Conservation (phyloP, 2,329 filamentous ascomycete genomes). For the Fusarium miscanthi region DNA sequence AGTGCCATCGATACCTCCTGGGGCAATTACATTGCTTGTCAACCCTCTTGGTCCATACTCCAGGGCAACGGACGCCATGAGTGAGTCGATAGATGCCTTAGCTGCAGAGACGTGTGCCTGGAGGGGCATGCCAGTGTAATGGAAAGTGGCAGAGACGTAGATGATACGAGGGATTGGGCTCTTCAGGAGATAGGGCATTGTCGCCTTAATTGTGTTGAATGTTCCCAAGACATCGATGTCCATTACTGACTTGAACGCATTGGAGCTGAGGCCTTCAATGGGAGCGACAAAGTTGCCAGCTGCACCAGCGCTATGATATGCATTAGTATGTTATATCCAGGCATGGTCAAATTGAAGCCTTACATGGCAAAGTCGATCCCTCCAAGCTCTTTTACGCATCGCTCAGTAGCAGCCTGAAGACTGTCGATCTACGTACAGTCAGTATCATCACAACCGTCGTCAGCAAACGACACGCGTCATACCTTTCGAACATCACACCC, state of each 20-base stretch:
- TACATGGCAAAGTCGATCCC: slow-evolving; percentile 93
- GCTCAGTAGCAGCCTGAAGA: slow-evolving; percentile 75
- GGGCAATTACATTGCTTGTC: slow-evolving; percentile 88
- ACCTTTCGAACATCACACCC: slow-evolving; percentile 81
- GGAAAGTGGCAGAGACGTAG: slow-evolving; percentile 90
- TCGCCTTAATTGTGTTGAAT: slow-evolving; percentile 95
- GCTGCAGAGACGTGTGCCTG: slow-evolving; percentile 92
- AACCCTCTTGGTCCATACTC: slow-evolving; percentile 91
- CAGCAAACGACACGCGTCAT: slow-evolving; percentile 5
- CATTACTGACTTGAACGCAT: slow-evolving; percentile 95
- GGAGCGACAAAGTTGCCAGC: slow-evolving; percentile 96
- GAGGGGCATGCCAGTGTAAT: slow-evolving; percentile 86
- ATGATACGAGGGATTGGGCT: slow-evolving; percentile 86
- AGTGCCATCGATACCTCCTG: slow-evolving; percentile 86
- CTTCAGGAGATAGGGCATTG: slow-evolving; percentile 80
- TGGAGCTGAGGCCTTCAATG: slow-evolving; percentile 81
- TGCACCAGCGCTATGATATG: slow-evolving; percentile 77
- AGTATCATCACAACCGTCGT: background rate
- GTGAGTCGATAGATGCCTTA: slow-evolving; percentile 89
- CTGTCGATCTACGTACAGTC: slow-evolving; percentile 44
- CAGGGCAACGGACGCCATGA: slow-evolving; percentile 81
- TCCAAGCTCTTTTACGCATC: slow-evolving; percentile 84
- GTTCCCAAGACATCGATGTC: slow-evolving; percentile 96
- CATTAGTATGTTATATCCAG: background rate
- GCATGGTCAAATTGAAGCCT: slow-evolving; percentile 44